A percentile compares a stretch with the other conserved stretches of the same genome.
phyloP scores from a whole-genome alignment of 116 monocot genomes.

The Iris pallida region DNA sequence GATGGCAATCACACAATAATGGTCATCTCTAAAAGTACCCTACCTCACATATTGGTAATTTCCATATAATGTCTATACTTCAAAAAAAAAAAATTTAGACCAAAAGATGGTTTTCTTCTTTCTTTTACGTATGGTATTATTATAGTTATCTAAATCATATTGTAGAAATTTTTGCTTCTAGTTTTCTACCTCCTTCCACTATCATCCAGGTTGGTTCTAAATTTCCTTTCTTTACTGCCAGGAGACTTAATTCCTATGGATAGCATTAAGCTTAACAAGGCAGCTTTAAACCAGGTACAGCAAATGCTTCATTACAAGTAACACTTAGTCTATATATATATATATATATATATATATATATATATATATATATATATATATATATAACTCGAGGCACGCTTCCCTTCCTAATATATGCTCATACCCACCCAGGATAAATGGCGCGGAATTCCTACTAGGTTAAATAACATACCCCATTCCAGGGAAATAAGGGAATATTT shows the following conservation, averaged over 20 bases:
- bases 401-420: not conserved
- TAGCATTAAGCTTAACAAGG: slow-evolving; percentile 11
- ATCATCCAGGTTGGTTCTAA: too few relatives aligned
- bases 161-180: too few relatives aligned
- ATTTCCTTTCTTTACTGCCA: slow-evolving; percentile 9
- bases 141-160: too few relatives aligned
- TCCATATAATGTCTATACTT: too few relatives aligned
- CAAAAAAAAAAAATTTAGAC: too few relatives aligned
- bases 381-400: not conserved
- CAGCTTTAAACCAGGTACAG: slow-evolving; percentile 23
- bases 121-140: too few relatives aligned
- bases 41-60: too few relatives aligned
- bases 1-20: too few relatives aligned
- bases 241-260: slow-evolving; percentile 17
- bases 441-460: slow-evolving; percentile 89
- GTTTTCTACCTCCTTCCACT: too few relatives aligned
- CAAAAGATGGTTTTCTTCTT: too few relatives aligned
- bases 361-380: not conserved
- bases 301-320: not conserved
- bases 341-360: not conserved
- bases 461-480: slow-evolving; percentile 97
- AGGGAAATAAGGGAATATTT: slow-evolving; percentile 91
- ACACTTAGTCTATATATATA: not conserved
- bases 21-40: too few relatives aligned
- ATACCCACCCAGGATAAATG: slow-evolving; percentile 59